phyloP scores from a whole-genome alignment of 129 eudicot species.

The Artemisia argyi region DNA sequence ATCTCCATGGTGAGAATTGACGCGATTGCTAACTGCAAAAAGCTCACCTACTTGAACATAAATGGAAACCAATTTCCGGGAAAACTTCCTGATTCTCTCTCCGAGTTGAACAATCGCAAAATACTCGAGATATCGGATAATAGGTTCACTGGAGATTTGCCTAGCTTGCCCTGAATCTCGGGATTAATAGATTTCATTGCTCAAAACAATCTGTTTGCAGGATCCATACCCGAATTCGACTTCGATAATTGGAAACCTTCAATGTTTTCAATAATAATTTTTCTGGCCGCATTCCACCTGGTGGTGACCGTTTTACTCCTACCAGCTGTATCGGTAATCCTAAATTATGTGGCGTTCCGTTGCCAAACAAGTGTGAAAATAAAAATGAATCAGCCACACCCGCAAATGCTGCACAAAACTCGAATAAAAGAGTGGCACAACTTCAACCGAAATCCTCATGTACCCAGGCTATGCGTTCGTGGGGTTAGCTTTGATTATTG shows the following conservation, averaged over 20 bases:
- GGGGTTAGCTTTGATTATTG: slow-evolving; percentile 36
- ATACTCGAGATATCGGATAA: slow-evolving; percentile 55
- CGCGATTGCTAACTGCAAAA: slow-evolving; percentile 46
- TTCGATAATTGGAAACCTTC: slow-evolving; percentile 38
- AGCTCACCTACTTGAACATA: slow-evolving; percentile 44
- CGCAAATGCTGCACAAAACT: background rate
- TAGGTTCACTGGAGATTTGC: slow-evolving; percentile 48
- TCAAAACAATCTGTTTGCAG: slow-evolving; percentile 49
- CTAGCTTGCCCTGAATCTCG: slow-evolving; percentile 47
- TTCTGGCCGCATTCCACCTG: slow-evolving; percentile 49
- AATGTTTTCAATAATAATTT: slow-evolving; percentile 60
- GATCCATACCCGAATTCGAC: slow-evolving; percentile 49
- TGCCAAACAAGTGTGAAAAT: slow-evolving; percentile 44
- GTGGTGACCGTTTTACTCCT: slow-evolving; percentile 37
- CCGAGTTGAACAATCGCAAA: slow-evolving; percentile 50
- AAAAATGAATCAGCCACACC: background rate
- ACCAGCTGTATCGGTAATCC: slow-evolving; percentile 46
- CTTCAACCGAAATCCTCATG: slow-evolving; percentile 57
- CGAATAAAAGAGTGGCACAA: slow-evolving; percentile 19
- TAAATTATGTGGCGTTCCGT: slow-evolving; percentile 55
- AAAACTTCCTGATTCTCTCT: slow-evolving; percentile 44
- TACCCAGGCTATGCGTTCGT: slow-evolving; percentile 50
- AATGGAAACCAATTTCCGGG: slow-evolving; percentile 48
- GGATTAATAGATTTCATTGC: slow-evolving; percentile 45
- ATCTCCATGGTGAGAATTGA: slow-evolving; percentile 39